Evolutionary conservation across 352 stramenopile genomes (phyloP), one percentile per base, ranked within the genome.

Genomic region (Pythium aquatile): DNA sequence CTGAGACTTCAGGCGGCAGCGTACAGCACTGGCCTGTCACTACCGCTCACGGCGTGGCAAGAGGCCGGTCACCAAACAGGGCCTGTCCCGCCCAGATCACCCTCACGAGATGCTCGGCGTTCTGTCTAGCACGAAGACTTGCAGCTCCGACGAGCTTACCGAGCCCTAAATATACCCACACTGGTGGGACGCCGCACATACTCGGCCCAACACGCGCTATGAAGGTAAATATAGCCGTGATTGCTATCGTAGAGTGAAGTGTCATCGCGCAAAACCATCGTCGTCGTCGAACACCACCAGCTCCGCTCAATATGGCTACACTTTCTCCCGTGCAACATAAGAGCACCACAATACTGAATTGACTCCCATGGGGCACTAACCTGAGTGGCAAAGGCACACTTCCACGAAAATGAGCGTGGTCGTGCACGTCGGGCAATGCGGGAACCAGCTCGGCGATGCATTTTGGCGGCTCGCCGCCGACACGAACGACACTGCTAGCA

Each of bases 401-500:
- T 14, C 13, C 42, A 28, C n/a, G 20, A 49, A 49, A 4, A 88
- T 93, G 85, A 88, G 79, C 44, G 68, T 87, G 1, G 65, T 74
- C 14, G 52, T 94, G n/a, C 78, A 91, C 24, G 72, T 94, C 26
- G 85, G 85, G 32, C 85, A 94, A 58, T 91, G 85, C 63, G 85
- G 85, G 24, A 91, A 85, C 67, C 85, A 94, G 58, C 63, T 94
- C 40, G 81, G 81, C 42, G 83, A 77, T n/a, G 79, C 80, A 39
- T 87, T 89, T 66, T 94, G 79, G 85, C 73, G 67, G n/a, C 69
- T 90, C 30, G 52, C 65, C 0, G 51, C 59, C 5, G 66, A 65
- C 24, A 58, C 46, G n/a, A 32, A 14, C 3, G 65, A 72, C 1
- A 14, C 5, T 3, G 17, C 46, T 28, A 47, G 3, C 7, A 47